Evolutionary conservation across 805 yeast genomes (phyloP).

Genomic region (Wickerhamomyces chambardii): DNA sequence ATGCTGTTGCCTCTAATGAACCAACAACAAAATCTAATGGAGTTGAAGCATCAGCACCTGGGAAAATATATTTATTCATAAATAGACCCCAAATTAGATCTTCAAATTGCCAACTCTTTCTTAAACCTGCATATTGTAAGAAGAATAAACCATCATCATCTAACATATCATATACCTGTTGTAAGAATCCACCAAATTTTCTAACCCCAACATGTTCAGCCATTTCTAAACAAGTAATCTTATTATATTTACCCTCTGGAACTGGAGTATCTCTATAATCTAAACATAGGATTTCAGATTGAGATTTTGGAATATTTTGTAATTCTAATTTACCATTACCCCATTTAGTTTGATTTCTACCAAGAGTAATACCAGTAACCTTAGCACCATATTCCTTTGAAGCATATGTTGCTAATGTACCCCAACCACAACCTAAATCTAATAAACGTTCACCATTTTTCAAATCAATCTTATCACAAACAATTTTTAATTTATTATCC

Average conservation of each 20-base stretch:
- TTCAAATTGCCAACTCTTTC: conserved; percentile 93
- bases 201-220: conserved; percentile 95
- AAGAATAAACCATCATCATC: conserved; percentile 88
- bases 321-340: conserved; percentile 64
- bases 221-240: conserved; percentile 90
- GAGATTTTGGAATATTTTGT: conserved; percentile 61
- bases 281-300: conserved; percentile 68
- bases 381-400: conserved; percentile 76
- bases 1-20: conserved; percentile 73
- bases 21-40: conserved; percentile 80
- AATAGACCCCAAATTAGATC: conserved; percentile 91
- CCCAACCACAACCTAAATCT: conserved; percentile 96
- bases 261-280: conserved; percentile 90
- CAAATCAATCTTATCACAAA: conserved; percentile 78
- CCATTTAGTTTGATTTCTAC: conserved; percentile 86
- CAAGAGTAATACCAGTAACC: conserved; percentile 85
- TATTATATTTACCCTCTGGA: conserved; percentile 62
- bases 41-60: conserved; percentile 96
- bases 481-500: conserved; percentile 82
- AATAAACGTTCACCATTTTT: conserved; percentile 65
- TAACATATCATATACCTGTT: conserved; percentile 77
- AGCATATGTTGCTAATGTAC: conserved; percentile 80
- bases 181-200: conserved; percentile 65
- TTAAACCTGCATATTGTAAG: conserved; percentile 83
- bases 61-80: conserved; percentile 95